Evolutionary conservation across 148 eudicot species (phyloP).

Genomic region (Talinum fruticosum): DNA sequence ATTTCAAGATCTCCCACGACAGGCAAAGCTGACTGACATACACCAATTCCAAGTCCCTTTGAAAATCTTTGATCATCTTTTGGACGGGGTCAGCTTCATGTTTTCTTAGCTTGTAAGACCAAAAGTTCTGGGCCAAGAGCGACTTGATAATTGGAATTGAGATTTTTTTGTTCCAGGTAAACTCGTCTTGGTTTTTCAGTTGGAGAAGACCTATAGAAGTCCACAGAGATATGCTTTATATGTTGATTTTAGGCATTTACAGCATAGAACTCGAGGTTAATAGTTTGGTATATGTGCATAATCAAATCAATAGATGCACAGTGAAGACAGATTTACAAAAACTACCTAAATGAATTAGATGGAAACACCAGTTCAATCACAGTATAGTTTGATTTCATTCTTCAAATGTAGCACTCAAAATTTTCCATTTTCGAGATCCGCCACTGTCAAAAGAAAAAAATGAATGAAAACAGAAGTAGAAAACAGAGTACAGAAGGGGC

Average conservation of each 20-base stretch:
- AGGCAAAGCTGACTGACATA: constrained; percentile 80
- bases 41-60: constrained; percentile 57
- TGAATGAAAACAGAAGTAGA: not conserved
- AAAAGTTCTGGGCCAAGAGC: constrained; percentile 41
- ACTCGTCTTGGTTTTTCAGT: constrained; percentile 53
- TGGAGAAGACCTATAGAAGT: constrained; percentile 52
- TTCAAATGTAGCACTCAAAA: not conserved
- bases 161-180: constrained; percentile 39
- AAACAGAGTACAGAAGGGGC: not conserved
- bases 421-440: not conserved
- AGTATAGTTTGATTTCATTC: too few species aligned
- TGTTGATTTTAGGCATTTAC: not conserved
- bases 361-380: too few species aligned
- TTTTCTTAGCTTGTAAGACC: constrained; percentile 50
- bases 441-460: not conserved
- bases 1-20: constrained; percentile 85
- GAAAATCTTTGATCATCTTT: constrained; percentile 50
- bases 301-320: too few species aligned
- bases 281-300: too few species aligned
- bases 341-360: too few species aligned
- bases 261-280: not conserved
- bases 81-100: constrained; percentile 56
- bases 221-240: not conserved
- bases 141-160: constrained; percentile 47
- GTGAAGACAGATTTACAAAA: too few species aligned